A percentile compares a stretch with the other conserved stretches of the same genome.
phyloP scores from a whole-genome alignment of 1,139 yeast species.

The Taiozyma sp. region DNA sequence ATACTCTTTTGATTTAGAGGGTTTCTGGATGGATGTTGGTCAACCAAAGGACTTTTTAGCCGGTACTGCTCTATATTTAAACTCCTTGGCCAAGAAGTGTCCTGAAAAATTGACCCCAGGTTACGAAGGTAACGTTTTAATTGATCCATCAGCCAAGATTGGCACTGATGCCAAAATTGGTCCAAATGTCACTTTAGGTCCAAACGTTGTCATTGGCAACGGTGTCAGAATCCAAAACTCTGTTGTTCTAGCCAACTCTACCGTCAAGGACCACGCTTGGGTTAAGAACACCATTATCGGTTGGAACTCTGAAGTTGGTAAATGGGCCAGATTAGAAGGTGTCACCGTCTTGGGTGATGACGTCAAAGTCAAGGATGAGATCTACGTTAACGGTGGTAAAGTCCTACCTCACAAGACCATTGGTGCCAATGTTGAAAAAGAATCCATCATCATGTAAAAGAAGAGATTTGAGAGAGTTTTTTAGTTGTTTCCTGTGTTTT shows the following conservation, averaged over 20 bases:
- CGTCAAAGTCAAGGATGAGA: conserved; percentile 96
- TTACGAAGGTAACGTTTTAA: conserved; percentile 81
- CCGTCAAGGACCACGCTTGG: conserved; percentile 96
- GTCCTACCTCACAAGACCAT: conserved; percentile 98
- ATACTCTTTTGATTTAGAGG: conserved; percentile 96
- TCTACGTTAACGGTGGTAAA: conserved; percentile 98
- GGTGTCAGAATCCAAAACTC: conserved; percentile 99
- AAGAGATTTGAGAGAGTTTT: not conserved
- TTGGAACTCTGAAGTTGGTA: conserved; percentile 98
- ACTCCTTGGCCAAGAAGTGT: conserved; percentile 75
- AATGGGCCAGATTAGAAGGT: conserved; percentile 99
- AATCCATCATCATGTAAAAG: conserved; percentile 47
- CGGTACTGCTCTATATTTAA: conserved; percentile 90
- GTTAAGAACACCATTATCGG: conserved; percentile 98
- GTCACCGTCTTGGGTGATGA: conserved; percentile 98
- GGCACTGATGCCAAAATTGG: conserved; percentile 94
- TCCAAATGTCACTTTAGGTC: conserved; percentile 97
- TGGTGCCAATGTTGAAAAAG: conserved; percentile 93
- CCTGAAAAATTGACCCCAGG: conserved; percentile 64
- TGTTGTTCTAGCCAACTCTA: conserved; percentile 85
- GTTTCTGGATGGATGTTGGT: conserved; percentile 99
- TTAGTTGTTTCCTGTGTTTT: not conserved
- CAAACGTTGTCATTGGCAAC: conserved; percentile 92
- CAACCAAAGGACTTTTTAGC: conserved; percentile 99
- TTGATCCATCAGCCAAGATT: conserved; percentile 93